phyloP scores from a whole-genome alignment of 2,329 filamentous ascomycete genomes.

The Fusarium tanahbumbuense region DNA sequence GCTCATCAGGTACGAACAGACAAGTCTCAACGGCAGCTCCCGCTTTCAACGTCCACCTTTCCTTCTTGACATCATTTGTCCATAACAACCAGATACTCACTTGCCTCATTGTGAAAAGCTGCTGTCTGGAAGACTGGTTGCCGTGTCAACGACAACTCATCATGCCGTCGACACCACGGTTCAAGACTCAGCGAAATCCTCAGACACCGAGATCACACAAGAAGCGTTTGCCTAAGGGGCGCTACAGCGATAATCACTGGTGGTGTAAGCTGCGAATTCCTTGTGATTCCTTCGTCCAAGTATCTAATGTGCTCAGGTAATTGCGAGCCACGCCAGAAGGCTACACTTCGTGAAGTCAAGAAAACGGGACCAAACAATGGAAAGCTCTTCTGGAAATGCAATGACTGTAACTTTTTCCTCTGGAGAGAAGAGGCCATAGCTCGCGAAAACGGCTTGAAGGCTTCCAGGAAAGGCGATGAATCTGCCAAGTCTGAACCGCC shows the following conservation, averaged over 20 bases:
- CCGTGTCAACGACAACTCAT: constrained; percentile 4
- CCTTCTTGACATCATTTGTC: background rate
- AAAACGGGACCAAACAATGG: constrained; percentile 56
- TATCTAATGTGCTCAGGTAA: constrained; percentile 50
- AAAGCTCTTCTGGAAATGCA: constrained; percentile 58
- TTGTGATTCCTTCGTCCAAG: too few species aligned
- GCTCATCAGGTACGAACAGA: constrained; percentile 12
- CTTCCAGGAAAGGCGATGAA: constrained; percentile 16
- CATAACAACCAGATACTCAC: background rate
- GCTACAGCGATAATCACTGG: constrained; percentile 51
- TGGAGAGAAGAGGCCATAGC: constrained; percentile 55
- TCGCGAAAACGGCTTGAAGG: constrained; percentile 45
- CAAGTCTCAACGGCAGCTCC: constrained; percentile 25
- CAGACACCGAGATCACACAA: constrained; percentile 45
- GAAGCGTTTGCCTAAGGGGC: constrained; percentile 49
- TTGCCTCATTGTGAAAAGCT: background rate
- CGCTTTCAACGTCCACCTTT: constrained; percentile 7
- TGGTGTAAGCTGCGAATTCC: constrained; percentile 49
- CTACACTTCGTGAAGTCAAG: constrained; percentile 52
- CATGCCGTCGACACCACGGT: constrained; percentile 35
- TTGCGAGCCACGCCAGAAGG: constrained; percentile 55
- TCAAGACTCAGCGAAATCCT: constrained; percentile 24
- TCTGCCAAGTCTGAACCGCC: constrained; percentile 44
- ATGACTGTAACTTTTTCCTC: constrained; percentile 59
- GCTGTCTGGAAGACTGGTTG: background rate